Evolutionary conservation across 1,284 basidiomycete genomes (phyloP).

Genomic region (Hymenochaete sp.): DNA sequence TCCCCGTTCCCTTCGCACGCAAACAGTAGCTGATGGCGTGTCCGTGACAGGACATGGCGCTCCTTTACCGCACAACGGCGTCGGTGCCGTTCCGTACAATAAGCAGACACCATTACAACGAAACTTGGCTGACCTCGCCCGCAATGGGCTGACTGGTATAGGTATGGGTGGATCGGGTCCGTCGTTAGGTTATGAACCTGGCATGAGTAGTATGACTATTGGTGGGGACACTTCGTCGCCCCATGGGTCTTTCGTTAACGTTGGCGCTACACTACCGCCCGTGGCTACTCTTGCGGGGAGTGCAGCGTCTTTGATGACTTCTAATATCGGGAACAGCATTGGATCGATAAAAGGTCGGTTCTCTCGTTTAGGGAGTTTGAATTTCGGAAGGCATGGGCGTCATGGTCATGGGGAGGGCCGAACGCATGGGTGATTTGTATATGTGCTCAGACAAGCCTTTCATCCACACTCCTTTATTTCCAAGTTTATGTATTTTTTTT

Average conservation of each 20-base stretch:
- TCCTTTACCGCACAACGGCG: constrained; percentile 18
- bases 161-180: constrained; percentile 51
- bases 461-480: neutral
- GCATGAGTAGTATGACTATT: neutral
- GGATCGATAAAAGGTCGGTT: constrained; percentile 46
- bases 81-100: constrained; percentile 24
- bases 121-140: constrained; percentile 66
- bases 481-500: neutral
- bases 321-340: constrained; percentile 30
- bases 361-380: constrained; percentile 65
- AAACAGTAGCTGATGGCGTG: constrained; percentile 19
- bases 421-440: constrained; percentile 5
- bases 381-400: constrained; percentile 47
- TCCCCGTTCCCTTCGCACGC: constrained; percentile 29
- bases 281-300: constrained; percentile 16
- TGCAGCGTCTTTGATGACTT: constrained; percentile 26
- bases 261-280: constrained; percentile 25
- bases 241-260: constrained; percentile 64
- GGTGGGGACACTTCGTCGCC: constrained; percentile 55
- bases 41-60: constrained; percentile 21
- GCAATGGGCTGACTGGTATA: constrained; percentile 72
- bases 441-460: constrained; percentile 1
- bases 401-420: neutral
- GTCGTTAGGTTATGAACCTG: constrained; percentile 18
- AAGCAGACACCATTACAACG: constrained; percentile 70